Base-by-base conservation (phyloP, 2,329 filamentous ascomycete species). In the Pseudogymnoascus sp. region DNA sequence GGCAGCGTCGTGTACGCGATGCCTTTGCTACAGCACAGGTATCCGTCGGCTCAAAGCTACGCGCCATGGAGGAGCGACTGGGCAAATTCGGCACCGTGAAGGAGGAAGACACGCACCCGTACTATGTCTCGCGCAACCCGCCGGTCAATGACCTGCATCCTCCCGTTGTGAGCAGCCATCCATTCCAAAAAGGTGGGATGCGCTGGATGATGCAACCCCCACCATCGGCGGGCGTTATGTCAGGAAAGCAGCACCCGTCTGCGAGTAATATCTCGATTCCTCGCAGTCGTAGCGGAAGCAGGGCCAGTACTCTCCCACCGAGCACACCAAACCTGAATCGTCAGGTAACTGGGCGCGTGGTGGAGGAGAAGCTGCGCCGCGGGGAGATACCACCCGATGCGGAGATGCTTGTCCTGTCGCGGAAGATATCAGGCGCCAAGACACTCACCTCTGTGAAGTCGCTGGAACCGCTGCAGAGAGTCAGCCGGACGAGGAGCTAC, bases 171-270 rank as follows among this genome's bases (percentile, higher is more conserved):
- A 90, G 84, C 72, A 90, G 85, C 74, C 88, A 83, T 61, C 88
- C 86, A 12, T 81, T 79, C 37, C 85, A 83, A 71, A 84, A 78
- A 69, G 84, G 85, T 60, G 90, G 89, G 63, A 87, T 89, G 60
- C 82, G 81, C 69, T 97, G 92, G 92, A 96, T 97, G 91, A 78
- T 96, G 59, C 90, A 96, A 70, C 92, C 92, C 2, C 91, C 91
- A 1, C 92, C 92, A n/a, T 84, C 87, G 35, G 91, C 92, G 61
- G 91, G 88, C 72, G 80, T 96, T 63, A 97, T 97, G 92, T 89
- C 88, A 65, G 92, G 91, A 66, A 94, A 92, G 72, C 83, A 89
- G 36, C 83, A 84, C 30, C 85, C 88, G 18, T 83, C 80, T 68
- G 77, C 86, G 60, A 87, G 83, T 65, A 77, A 78, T 36, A 89